These are phyloP conservation scores for Candida frijolesensis DNA, from an alignment of 1,139 yeast species.

Conservation along the genomic window DNA sequence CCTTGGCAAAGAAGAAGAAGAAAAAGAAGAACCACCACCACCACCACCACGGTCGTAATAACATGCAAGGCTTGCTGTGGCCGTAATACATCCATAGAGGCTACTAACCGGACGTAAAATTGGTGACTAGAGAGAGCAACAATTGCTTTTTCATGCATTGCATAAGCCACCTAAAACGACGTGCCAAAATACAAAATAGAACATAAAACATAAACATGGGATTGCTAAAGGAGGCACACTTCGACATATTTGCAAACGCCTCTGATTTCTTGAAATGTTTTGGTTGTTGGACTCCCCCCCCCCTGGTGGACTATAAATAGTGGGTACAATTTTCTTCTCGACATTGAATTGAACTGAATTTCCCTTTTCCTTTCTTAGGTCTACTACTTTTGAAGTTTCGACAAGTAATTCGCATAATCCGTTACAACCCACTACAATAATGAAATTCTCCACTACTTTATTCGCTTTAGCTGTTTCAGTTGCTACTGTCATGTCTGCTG, in stretches of 20 bases:
- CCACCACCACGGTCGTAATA: background rate
- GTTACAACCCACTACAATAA: slow-evolving; percentile 3
- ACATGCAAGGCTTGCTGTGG: background rate
- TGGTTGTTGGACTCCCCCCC: no score
- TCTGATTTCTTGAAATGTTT: no score
- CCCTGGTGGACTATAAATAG: background rate
- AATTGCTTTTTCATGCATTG: background rate
- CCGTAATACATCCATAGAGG: background rate
- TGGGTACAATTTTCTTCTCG: background rate
- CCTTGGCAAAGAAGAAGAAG: background rate
- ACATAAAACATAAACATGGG: background rate
- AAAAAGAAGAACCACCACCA: background rate
- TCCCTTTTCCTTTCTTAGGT: background rate
- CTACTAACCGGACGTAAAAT: background rate
- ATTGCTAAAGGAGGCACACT: background rate
- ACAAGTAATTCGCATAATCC: background rate
- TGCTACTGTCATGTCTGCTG: slow-evolving; percentile 10
- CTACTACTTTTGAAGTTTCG: background rate
- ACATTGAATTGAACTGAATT: background rate
- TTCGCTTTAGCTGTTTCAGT: slow-evolving; percentile 13
- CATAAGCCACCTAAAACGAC: background rate
- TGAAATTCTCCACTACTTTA: slow-evolving; percentile 15
- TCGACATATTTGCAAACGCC: no score
- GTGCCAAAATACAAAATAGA: background rate
- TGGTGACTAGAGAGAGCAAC: background rate